Base-by-base conservation (phyloP, 805 yeast species). In the Hanseniaspora mollemarum region DNA sequence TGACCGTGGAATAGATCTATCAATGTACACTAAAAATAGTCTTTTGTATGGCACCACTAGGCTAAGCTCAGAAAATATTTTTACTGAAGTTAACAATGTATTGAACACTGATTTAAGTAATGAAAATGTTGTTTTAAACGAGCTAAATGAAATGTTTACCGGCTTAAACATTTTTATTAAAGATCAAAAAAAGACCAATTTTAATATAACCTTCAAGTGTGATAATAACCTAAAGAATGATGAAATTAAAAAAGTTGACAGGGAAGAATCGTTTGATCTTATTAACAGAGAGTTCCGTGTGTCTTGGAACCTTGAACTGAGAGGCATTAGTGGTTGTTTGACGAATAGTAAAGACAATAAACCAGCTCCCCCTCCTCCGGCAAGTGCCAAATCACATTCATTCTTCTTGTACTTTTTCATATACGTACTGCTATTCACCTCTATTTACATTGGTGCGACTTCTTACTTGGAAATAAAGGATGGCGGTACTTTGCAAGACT, bases 321-420 rank as follows among this genome's bases (percentile, higher is more conserved):
- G 59, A 13, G 74, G 76, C 60, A 71, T 74, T 9, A 67, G 67
- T 15, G 75, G 75, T 1, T 74, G 78, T 58, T 49, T 65, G 49
- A 68, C 67, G 49, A 54, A 62, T n/a, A 57, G 54, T n/a, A 56
- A 51, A 18, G 57, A 56, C 4, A 55, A 60, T n/a, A 46, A 56
- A 29, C 60, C 61, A 16, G 54, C 53, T 15, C 54, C 55, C 21
- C 28, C 51, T 10, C 40, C 45, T 13, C 22, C 33, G 12, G 54
- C 59, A n/a, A 22, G 35, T 8, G 9, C 26, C 24, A 55, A 60
- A 18, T 49, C 57, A 4, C 64, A 63, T 37, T 70, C 78, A 44
- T 67, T 59, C 78, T 80, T 53, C 38, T 79, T 90, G 81, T 92
- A 94, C 49, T 77, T 88, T 74, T 77, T 88, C 62, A 76, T 87